Percentiles rank a stretch among this genome's conserved stretches.
Conservation (phyloP, 768 basidiomycete genomes). For the Lanmaoa rubissima region DNA sequence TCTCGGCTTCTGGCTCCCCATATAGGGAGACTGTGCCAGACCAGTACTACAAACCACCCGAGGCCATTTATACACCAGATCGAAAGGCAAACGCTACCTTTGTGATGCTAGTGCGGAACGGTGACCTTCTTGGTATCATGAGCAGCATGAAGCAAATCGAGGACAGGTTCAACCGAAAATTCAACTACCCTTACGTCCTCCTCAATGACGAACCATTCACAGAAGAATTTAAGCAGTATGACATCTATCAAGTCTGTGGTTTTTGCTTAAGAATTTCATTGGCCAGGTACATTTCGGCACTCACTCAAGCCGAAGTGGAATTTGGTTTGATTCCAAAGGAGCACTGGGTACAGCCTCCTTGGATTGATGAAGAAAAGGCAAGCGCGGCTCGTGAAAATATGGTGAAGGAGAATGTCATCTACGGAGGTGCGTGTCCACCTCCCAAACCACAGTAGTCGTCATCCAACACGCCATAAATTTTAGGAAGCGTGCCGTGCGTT, state of each 20-base stretch:
- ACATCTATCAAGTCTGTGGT: background rate
- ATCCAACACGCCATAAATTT: background rate
- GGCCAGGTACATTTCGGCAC: conserved; percentile 32
- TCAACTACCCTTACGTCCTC: conserved; percentile 84
- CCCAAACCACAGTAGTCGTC: conserved; percentile 2
- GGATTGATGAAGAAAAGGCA: conserved; percentile 74
- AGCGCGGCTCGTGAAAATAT: conserved; percentile 55
- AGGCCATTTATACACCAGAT: conserved; percentile 37
- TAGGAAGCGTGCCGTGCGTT: conserved; percentile 72
- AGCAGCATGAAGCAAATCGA: conserved; percentile 75
- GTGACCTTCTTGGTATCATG: conserved; percentile 57
- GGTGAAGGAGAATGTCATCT: conserved; percentile 60
- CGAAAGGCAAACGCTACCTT: conserved; percentile 81
- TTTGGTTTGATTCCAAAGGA: conserved; percentile 68
- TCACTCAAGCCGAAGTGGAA: conserved; percentile 33
- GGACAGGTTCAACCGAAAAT: conserved; percentile 80
- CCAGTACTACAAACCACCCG: conserved; percentile 49
- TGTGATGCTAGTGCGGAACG: conserved; percentile 75
- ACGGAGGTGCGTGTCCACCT: conserved; percentile 47
- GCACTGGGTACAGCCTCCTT: conserved; percentile 76
- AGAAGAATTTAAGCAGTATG: conserved; percentile 68
- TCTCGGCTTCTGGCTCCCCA: conserved; percentile 37
- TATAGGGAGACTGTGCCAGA: conserved; percentile 61
- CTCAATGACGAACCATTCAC: conserved; percentile 83
- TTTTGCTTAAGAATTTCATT: conserved; percentile 6